phyloP scores from a whole-genome alignment of 2,329 filamentous ascomycete genomes.

The Aspergillus novoparasiticus region DNA sequence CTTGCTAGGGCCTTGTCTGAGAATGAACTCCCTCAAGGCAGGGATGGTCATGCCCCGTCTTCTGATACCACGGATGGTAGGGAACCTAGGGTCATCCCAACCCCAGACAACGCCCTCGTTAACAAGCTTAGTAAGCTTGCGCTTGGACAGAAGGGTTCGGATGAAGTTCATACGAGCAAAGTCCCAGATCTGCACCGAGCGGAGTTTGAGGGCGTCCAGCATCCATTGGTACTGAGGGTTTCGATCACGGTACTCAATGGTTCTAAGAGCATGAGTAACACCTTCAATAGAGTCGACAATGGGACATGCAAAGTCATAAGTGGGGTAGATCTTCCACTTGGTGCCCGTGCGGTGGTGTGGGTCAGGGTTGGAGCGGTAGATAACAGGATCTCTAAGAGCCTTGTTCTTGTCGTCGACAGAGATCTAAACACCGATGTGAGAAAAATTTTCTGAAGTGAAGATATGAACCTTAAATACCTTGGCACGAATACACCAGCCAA shows the following conservation, averaged over 20 bases:
- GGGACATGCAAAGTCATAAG: slow-evolving; percentile 67
- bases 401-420: slow-evolving; percentile 92
- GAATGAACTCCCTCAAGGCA: slow-evolving; percentile 52
- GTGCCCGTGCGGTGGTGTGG: slow-evolving; percentile 65
- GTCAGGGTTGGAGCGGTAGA: slow-evolving; percentile 85
- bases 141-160: slow-evolving; percentile 53
- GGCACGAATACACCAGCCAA: slow-evolving; percentile 87
- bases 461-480: slow-evolving; percentile 49
- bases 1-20: slow-evolving; percentile 53
- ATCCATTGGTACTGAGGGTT: slow-evolving; percentile 57
- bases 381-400: slow-evolving; percentile 92
- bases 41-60: slow-evolving; percentile 53
- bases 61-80: slow-evolving; percentile 54
- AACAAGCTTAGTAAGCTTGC: slow-evolving; percentile 55
- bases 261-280: slow-evolving; percentile 66
- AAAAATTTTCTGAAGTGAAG: background rate
- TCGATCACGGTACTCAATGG: slow-evolving; percentile 61
- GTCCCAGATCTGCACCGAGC: slow-evolving; percentile 53
- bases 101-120: slow-evolving; percentile 52
- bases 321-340: slow-evolving; percentile 68
- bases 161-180: slow-evolving; percentile 58
- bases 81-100: slow-evolving; percentile 56
- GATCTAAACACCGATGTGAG: slow-evolving; percentile 50
- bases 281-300: slow-evolving; percentile 65
- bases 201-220: slow-evolving; percentile 49